phyloP scores from a whole-genome alignment of 257 asterid genomes.

The Coffea canephora region DNA sequence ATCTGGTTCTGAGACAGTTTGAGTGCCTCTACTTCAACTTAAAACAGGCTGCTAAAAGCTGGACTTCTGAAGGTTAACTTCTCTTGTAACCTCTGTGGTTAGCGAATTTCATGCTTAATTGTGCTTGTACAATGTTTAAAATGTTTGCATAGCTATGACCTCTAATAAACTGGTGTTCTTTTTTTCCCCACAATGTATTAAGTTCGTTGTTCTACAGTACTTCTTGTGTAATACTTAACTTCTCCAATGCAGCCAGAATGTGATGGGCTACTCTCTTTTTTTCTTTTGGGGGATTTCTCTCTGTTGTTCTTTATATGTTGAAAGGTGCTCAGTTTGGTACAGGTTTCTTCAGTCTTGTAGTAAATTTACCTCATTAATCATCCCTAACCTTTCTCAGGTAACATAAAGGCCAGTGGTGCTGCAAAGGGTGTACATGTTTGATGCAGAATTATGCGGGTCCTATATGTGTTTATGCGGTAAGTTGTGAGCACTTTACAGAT shows the following conservation, averaged over 20 bases:
- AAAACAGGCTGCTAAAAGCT: background rate
- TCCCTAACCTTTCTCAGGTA: background rate
- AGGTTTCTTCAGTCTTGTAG: background rate
- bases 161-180: background rate
- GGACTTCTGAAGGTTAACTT: background rate
- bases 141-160: background rate
- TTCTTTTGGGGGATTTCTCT: background rate
- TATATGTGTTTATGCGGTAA: too few relatives aligned
- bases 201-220: too few relatives aligned
- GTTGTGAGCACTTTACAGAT: too few relatives aligned
- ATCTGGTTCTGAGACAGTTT: background rate
- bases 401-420: too few relatives aligned
- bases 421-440: too few relatives aligned
- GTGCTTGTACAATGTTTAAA: background rate
- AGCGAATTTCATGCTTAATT: background rate
- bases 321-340: background rate
- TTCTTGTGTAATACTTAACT: too few relatives aligned
- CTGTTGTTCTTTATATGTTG: too few relatives aligned
- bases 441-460: too few relatives aligned
- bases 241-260: background rate
- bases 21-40: background rate
- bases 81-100: background rate
- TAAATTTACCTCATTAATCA: background rate
- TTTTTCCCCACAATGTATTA: too few relatives aligned
- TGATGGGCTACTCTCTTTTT: background rate